Base-by-base conservation (phyloP, 2,329 filamentous ascomycete genomes). In the Ophiostoma sp. region DNA sequence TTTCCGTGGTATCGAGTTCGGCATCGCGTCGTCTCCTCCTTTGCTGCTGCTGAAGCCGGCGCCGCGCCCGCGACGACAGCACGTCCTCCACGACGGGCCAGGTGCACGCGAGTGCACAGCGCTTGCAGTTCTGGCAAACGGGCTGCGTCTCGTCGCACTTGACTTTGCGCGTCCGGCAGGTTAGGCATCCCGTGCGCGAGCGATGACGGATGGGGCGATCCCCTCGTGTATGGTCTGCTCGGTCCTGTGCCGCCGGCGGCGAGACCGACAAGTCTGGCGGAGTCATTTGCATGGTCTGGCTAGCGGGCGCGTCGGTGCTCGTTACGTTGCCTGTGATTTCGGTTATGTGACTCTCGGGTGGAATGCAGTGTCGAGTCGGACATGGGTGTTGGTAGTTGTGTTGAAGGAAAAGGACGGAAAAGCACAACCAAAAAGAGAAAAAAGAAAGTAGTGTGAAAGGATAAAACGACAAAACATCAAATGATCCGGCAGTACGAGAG, bases 61-160 rank as follows among this genome's bases (percentile, higher is more conserved):
- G 22, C 57, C 57, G 57, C 15, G 28, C 15, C 17, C 57, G 25
- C 2, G 25, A 6, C 2, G 57, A 61, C 28, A 61, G 57, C 25
- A 61, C 4, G 9, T 61, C 57, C 28, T 61, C 57, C 4, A 61
- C 57, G 2, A 61, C 57, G n/a, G 57, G 57, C 57, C 57, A 61
- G 9, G 25, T 61, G 57, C 57, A 61, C 25, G n/a, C 57, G 28
- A 61, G 57, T 11, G 15, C 57, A 17, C 57, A 61, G 4, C 57
- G 57, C 28, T 33, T 61, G 57, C 57, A 61, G 57, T 61, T 61
- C 17, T 90, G 88, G 89, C 88, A 90, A 78, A 85, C 86, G 0
- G 88, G 84, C 0, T 19, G 85, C 85, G n/a, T n/a, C n/a, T n/a
- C n/a, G n/a, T n/a, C n/a, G n/a, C n/a, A n/a, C n/a, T n/a, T n/a